Evolutionary conservation across 495 filamentous ascomycete genomes (phyloP), one percentile per base, ranked within the genome.

Genomic region (Penicillium flavigenum): DNA sequence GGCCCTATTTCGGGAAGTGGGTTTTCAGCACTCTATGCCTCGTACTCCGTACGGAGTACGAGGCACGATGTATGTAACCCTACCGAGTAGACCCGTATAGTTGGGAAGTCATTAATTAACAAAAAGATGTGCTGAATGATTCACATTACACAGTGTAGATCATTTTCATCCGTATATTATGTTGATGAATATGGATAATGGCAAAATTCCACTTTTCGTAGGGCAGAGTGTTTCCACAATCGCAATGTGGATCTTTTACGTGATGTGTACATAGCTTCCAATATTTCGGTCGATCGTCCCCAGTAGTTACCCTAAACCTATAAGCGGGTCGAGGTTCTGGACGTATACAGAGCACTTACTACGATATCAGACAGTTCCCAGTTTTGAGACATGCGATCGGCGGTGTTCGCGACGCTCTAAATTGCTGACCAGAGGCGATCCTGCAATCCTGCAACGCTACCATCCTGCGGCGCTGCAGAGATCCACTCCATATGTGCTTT

Each of bases 271-370:
- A 8, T 39, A 47, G 31, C 55, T 44, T 45, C 20, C 19, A 47
- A 45, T 41, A 38, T 34, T 24, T 45, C 46, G 17, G 27, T 9
- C 20, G 55, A 57, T 57, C 55, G 47, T 2, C 55, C 17, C 12
- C 14, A 45, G 26, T 8, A 57, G 3, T 50, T 57, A 26, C 54
- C 24, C 1, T 32, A 29, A 32, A 32, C 17, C 4, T 42, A 41
- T 24, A 43, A 20, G 22, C 22, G 38, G 14, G 10, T 19, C 41
- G 47, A 51, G 29, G 8, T 11, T 48, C 46, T 39, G 36, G 16
- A 39, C 4, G 16, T 29, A 29, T 32, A 48, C 9, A 29, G 47
- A 39, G 38, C 5, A 32, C 27, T 29, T 3, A 8, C 0, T 19
- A 36, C 38, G 36, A 43, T 3, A 5, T 27, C 45, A 57, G 3